These are phyloP conservation scores for Eutrema japonicum DNA, from an alignment of 345 rosid genomes.

Conservation along the genomic window DNA sequence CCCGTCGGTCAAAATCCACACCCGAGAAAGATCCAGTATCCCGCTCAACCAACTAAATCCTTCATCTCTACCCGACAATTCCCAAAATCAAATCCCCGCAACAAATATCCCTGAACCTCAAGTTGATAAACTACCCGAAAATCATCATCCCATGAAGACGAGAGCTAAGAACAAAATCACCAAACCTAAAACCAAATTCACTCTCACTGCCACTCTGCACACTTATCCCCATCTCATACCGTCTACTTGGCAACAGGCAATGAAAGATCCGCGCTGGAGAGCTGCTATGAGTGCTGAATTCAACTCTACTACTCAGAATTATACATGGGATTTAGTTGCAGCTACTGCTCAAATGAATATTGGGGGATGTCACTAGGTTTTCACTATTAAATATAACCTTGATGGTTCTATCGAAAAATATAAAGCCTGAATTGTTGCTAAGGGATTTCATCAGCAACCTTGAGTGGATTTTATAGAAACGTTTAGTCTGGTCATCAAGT, in stretches of 20 bases:
- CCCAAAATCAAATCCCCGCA: no score
- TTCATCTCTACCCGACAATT: no score
- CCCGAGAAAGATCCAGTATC: no score
- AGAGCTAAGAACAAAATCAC: neutral
- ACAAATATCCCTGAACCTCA: no score
- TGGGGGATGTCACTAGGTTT: neutral
- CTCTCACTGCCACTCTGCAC: neutral
- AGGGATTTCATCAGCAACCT: constrained; percentile 15
- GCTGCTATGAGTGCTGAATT: neutral
- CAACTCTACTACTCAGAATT: neutral
- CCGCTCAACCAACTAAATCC: no score
- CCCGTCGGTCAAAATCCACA: fast-evolving
- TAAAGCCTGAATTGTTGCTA: neutral
- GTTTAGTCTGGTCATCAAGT: neutral
- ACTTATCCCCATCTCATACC: neutral
- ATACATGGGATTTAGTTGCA: neutral
- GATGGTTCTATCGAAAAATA: neutral
- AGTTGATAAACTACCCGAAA: fast-evolving
- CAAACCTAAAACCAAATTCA: neutral
- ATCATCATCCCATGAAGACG: neutral
- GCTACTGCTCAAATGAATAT: neutral
- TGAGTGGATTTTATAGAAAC: neutral
- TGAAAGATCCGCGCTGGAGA: neutral
- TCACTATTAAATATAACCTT: neutral
- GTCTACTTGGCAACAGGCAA: neutral